These are phyloP conservation scores for Limonomyces culmigenus DNA, from an alignment of 1,284 basidiomycete genomes.

Conservation along the genomic window DNA sequence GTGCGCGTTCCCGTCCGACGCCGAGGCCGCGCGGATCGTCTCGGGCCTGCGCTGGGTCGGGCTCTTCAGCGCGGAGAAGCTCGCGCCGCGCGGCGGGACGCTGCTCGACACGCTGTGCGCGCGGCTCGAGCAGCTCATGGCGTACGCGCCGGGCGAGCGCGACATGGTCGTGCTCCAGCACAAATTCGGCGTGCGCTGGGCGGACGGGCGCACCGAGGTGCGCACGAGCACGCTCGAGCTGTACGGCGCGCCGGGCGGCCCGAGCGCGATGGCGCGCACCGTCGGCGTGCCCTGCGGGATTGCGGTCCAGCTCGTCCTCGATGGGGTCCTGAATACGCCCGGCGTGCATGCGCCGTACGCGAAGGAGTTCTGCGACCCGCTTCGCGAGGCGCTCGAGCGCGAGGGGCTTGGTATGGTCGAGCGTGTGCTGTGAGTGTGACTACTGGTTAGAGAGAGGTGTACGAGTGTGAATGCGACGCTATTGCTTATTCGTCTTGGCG, in stretches of 20 bases:
- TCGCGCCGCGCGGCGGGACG: slow-evolving; percentile 54
- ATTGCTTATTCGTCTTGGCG: no score
- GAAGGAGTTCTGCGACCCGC: slow-evolving; percentile 74
- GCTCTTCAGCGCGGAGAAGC: slow-evolving; percentile 64
- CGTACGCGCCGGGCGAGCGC: slow-evolving; percentile 80
- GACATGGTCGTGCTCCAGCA: slow-evolving; percentile 98
- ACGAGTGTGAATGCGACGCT: no score
- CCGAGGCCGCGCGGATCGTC: slow-evolving; percentile 62
- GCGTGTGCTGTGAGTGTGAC: slow-evolving; percentile 30
- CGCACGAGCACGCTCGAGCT: slow-evolving; percentile 67
- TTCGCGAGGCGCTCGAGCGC: slow-evolving; percentile 61
- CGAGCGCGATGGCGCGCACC: slow-evolving; percentile 86
- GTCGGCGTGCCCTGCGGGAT: slow-evolving; percentile 94
- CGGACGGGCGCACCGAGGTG: slow-evolving; percentile 59
- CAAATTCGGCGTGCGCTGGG: slow-evolving; percentile 84
- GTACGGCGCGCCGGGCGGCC: slow-evolving; percentile 72
- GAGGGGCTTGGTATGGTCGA: slow-evolving; percentile 79
- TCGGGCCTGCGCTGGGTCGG: slow-evolving; percentile 90
- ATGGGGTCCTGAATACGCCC: slow-evolving; percentile 59
- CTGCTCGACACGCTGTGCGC: slow-evolving; percentile 92
- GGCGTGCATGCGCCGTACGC: slow-evolving; percentile 86
- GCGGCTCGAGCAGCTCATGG: slow-evolving; percentile 82
- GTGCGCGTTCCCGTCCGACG: slow-evolving; percentile 53
- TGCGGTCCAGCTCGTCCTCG: slow-evolving; percentile 72
- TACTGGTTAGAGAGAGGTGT: no score